Percentiles rank a stretch among this genome's conserved stretches.
Conservation (phyloP, 2,329 filamentous ascomycete genomes). For the Knufia fluminis region DNA sequence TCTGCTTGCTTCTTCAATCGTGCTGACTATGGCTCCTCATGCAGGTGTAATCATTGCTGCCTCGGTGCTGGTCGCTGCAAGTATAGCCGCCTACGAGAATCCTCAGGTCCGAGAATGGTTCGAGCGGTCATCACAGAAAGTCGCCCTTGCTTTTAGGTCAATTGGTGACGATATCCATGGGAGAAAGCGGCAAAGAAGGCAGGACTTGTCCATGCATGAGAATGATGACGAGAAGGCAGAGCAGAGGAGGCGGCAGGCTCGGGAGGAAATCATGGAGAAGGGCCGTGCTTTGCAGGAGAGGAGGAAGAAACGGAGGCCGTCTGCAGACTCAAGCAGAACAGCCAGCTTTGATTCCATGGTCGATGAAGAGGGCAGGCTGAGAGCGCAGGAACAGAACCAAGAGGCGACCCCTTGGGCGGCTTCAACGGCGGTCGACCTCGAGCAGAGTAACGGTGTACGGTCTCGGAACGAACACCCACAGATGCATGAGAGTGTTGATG, state of each 20-base stretch:
- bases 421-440: conserved; percentile 11
- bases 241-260: conserved; percentile 34
- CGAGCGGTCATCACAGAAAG: conserved; percentile 51
- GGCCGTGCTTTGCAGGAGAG: conserved; percentile 33
- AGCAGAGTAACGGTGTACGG: conserved; percentile 1
- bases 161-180: conserved; percentile 51
- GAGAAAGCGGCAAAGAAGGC: conserved; percentile 21
- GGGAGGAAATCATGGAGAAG: conserved; percentile 38
- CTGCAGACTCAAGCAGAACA: conserved; percentile 13
- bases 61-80: conserved; percentile 52
- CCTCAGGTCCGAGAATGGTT: conserved; percentile 56
- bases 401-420: conserved; percentile 8
- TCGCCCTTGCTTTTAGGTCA: conserved; percentile 49
- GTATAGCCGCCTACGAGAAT: conserved; percentile 55
- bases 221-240: conserved; percentile 36
- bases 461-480: background rate
- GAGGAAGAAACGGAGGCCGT: conserved; percentile 23
- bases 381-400: conserved; percentile 5
- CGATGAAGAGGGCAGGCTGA: conserved; percentile 32
- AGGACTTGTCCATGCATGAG: conserved; percentile 42
- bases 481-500: conserved; percentile 10
- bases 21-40: conserved; percentile 19
- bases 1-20: conserved; percentile 1
- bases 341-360: conserved; percentile 38
- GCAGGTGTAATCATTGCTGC: conserved; percentile 54